phyloP scores from a whole-genome alignment of 208 protist species.

The Angomonas ambiguus region DNA sequence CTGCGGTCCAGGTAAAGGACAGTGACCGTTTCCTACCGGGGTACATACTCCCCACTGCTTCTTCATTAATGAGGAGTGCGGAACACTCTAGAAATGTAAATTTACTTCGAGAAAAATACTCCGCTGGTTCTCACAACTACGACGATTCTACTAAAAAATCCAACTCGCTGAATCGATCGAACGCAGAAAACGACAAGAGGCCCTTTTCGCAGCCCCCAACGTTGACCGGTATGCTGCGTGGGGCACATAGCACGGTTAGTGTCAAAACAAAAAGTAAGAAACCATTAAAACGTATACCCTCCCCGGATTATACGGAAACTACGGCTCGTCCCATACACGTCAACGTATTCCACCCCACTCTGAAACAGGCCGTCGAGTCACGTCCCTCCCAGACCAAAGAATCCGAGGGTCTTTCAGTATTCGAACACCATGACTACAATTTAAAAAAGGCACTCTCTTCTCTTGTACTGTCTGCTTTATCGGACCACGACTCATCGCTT shows the following conservation, averaged over 20 bases:
- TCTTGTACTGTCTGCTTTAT: slow-evolving; percentile 41
- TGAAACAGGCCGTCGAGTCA: slow-evolving; percentile 27
- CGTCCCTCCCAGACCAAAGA: slow-evolving; percentile 15
- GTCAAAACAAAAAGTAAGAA: background rate
- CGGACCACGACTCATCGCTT: slow-evolving; percentile 22
- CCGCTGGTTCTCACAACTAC: slow-evolving; percentile 37
- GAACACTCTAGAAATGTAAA: slow-evolving; percentile 32
- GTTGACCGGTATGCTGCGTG: slow-evolving; percentile 16
- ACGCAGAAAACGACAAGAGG: slow-evolving; percentile 1
- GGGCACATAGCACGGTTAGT: slow-evolving; percentile 5
- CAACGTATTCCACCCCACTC: slow-evolving; percentile 31
- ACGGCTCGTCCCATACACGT: slow-evolving; percentile 10
- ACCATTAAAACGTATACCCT: background rate
- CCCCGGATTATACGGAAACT: no score
- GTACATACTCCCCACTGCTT: slow-evolving; percentile 60
- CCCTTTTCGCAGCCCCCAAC: background rate
- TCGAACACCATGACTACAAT: slow-evolving; percentile 32
- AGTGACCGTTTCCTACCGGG: no score
- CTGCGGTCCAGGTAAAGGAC: no score
- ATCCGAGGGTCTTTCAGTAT: slow-evolving; percentile 30
- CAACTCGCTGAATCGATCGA: slow-evolving; percentile 34
- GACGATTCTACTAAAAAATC: slow-evolving; percentile 34
- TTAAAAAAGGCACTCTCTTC: slow-evolving; percentile 41
- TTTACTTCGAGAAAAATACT: slow-evolving; percentile 38
- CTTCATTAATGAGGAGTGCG: slow-evolving; percentile 47